These are phyloP conservation scores for Aegilops speltoides DNA, from an alignment of 176 grass and related monocot genomes.

Conservation along the genomic window DNA sequence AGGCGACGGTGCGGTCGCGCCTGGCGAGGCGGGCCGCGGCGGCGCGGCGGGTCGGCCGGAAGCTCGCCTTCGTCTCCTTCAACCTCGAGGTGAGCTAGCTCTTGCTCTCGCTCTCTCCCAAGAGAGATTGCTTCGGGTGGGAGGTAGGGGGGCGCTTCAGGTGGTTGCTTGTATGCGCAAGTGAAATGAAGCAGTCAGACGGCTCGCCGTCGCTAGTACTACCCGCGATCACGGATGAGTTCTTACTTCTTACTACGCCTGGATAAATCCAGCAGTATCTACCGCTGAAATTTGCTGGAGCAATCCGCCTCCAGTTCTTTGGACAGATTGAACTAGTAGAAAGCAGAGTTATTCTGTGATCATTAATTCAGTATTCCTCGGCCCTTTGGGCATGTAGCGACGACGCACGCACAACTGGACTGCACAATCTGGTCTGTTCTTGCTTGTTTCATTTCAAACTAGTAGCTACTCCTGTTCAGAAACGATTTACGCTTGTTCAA, in stretches of 20 bases:
- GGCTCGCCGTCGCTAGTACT: background rate
- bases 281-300: accelerated
- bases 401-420: background rate
- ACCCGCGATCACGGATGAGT: background rate
- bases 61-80: slow-evolving; percentile 39
- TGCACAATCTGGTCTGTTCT: background rate
- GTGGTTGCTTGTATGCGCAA: background rate
- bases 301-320: background rate
- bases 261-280: background rate
- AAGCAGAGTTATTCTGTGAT: background rate
- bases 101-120: background rate
- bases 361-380: background rate
- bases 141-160: background rate
- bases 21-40: slow-evolving; percentile 14
- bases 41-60: slow-evolving; percentile 18
- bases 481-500: too few relatives aligned
- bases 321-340: accelerated
- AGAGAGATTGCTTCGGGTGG: background rate
- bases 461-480: too few relatives aligned
- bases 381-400: background rate
- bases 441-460: background rate
- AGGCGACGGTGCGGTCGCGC: background rate
- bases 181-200: background rate
- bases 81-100: slow-evolving; percentile 38
- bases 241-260: too few relatives aligned